phyloP scores from a whole-genome alignment of 805 yeast genomes.

The Candida ortonii region DNA sequence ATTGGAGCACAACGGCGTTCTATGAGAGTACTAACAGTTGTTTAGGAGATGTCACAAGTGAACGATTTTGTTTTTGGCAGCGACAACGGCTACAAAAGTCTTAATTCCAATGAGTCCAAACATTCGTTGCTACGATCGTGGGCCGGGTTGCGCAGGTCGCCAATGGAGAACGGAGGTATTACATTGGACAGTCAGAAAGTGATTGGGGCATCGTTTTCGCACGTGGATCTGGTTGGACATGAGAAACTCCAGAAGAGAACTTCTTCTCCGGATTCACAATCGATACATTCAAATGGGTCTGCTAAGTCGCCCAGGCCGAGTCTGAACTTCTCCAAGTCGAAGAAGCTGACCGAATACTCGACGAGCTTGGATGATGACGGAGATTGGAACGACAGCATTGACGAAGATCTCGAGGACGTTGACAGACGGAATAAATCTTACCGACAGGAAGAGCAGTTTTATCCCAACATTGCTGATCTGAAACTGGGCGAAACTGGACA shows the following conservation, averaged over 20 bases:
- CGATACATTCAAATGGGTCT: conserved; percentile 15
- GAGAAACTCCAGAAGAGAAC: conserved; percentile 14
- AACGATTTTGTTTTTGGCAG: conserved; percentile 30
- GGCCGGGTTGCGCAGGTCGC: conserved; percentile 17
- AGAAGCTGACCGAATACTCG: conserved; percentile 16
- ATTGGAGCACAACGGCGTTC: background rate
- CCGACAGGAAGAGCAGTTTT: conserved; percentile 12
- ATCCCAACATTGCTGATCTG: conserved; percentile 23
- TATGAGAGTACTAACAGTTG: conserved; percentile 1
- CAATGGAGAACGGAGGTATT: conserved; percentile 12
- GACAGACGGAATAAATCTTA: conserved; percentile 16
- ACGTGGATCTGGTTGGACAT: conserved; percentile 39
- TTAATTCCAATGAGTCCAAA: conserved; percentile 11
- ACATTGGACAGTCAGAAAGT: conserved; percentile 30
- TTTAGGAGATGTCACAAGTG: conserved; percentile 29
- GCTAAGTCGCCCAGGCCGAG: conserved; percentile 18
- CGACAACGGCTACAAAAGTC: conserved; percentile 17
- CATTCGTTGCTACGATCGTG: conserved; percentile 28
- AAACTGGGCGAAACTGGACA: background rate
- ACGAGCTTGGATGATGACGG: conserved; percentile 68
- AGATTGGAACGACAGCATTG: conserved; percentile 82
- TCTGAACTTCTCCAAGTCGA: conserved; percentile 10
- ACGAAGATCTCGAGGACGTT: conserved; percentile 39
- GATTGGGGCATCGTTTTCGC: conserved; percentile 57
- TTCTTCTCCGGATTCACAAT: conserved; percentile 20